phyloP scores from a whole-genome alignment of 2,329 filamentous ascomycete species.

The Neofusicoccum kwambonambiense region DNA sequence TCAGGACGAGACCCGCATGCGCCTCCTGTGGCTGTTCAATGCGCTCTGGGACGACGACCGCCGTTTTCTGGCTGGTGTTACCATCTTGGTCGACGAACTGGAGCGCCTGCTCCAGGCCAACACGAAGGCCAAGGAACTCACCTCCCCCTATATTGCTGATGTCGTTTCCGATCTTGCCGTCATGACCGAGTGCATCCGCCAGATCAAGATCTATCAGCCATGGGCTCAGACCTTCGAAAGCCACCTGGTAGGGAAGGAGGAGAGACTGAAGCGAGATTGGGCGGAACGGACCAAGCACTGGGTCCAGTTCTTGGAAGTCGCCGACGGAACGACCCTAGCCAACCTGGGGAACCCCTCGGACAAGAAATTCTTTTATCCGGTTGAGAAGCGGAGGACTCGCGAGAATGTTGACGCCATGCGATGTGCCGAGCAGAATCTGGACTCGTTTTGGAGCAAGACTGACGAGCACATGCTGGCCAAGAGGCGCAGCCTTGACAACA shows the following conservation, averaged over 20 bases:
- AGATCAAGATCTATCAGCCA: constrained; percentile 50
- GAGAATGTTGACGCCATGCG: constrained; percentile 47
- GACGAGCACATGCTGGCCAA: constrained; percentile 26
- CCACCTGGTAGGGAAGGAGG: constrained; percentile 12
- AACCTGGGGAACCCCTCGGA: constrained; percentile 35
- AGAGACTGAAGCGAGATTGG: neutral
- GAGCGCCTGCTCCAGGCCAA: constrained; percentile 46
- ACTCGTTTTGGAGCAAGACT: constrained; percentile 46
- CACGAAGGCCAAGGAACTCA: constrained; percentile 32
- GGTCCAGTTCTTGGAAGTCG: constrained; percentile 9
- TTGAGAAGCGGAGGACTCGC: constrained; percentile 47
- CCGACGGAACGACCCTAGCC: constrained; percentile 11
- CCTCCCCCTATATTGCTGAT: constrained; percentile 39
- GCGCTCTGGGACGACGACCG: constrained; percentile 41
- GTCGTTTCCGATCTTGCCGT: constrained; percentile 49
- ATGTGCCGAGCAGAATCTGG: constrained; percentile 49
- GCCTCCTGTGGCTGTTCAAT: constrained; percentile 40
- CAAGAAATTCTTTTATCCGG: constrained; percentile 49
- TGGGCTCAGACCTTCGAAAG: constrained; percentile 47
- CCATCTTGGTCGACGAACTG: constrained; percentile 49
- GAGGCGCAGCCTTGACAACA: constrained; percentile 3
- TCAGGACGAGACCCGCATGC: constrained; percentile 20
- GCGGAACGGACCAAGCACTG: constrained; percentile 4
- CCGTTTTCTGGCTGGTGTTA: constrained; percentile 35
- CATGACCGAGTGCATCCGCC: constrained; percentile 43